phyloP scores from a whole-genome alignment of 768 basidiomycete genomes.

The Lentinula raphanica region DNA sequence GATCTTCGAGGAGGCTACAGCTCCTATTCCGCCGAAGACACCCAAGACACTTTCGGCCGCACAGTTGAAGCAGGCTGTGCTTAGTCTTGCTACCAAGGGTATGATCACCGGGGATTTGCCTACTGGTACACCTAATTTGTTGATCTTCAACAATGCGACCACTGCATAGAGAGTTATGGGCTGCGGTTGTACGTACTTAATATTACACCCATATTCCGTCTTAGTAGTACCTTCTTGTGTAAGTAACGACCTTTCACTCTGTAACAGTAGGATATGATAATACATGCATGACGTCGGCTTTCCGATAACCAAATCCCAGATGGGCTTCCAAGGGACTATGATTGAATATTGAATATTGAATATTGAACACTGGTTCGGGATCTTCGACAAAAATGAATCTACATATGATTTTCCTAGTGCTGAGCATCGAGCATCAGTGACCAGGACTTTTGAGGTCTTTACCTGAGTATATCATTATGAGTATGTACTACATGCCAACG shows the following conservation, averaged over 20 bases:
- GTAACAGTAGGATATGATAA: neutral
- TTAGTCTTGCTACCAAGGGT: conserved; percentile 51
- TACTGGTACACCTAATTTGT: conserved; percentile 54
- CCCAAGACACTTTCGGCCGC: conserved; percentile 50
- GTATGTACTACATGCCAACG: too few species aligned
- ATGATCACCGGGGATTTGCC: conserved; percentile 44
- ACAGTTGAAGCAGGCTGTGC: conserved; percentile 73
- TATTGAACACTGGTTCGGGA: too few species aligned
- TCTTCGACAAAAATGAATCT: too few species aligned
- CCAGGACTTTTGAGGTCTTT: too few species aligned
- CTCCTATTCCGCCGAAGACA: conserved; percentile 36
- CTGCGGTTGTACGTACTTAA: neutral
- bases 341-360: too few species aligned
- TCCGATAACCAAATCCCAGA: too few species aligned
- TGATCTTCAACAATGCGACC: conserved; percentile 82
- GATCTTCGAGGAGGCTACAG: conserved; percentile 36
- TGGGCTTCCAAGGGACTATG: too few species aligned
- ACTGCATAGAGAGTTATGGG: neutral
- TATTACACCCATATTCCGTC: neutral
- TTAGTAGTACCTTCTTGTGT: neutral
- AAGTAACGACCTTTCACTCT: neutral
- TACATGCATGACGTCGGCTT: neutral
- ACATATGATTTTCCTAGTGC: too few species aligned
- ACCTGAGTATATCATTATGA: too few species aligned
- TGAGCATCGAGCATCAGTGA: too few species aligned